phyloP scores from a whole-genome alignment of 2,329 filamentous ascomycete genomes.

The Achaetomium macrosporum region DNA sequence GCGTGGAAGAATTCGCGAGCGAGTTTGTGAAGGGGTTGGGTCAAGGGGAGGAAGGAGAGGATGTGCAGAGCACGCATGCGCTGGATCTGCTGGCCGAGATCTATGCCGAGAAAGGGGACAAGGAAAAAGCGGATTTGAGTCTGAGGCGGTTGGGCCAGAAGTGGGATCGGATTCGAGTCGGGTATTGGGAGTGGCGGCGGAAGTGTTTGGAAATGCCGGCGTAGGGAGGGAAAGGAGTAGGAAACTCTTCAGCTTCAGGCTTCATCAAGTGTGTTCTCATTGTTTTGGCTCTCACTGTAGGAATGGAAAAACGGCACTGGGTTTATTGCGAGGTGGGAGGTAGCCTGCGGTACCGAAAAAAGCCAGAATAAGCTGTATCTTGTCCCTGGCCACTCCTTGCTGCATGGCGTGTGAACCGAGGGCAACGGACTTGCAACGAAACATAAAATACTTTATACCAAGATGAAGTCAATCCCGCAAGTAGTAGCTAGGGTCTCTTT shows the following conservation, averaged over 20 bases:
- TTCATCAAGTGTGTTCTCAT: not conserved
- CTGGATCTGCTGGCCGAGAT: slow-evolving; percentile 69
- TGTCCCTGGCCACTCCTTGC: too few relatives aligned
- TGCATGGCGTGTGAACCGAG: too few relatives aligned
- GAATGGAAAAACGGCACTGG: not conserved
- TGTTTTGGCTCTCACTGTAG: not conserved
- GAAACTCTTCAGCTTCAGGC: not conserved
- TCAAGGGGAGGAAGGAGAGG: slow-evolving; percentile 39
- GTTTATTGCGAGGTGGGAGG: not conserved
- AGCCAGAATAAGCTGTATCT: too few relatives aligned
- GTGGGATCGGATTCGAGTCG: slow-evolving; percentile 85
- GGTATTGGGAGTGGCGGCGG: slow-evolving; percentile 84
- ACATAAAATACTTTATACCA: too few relatives aligned
- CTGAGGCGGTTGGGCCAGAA: slow-evolving; percentile 69
- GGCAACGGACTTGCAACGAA: too few relatives aligned
- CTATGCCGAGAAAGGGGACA: slow-evolving; percentile 51
- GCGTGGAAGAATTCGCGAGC: slow-evolving; percentile 43
- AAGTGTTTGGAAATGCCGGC: slow-evolving; percentile 32
- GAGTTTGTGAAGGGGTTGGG: slow-evolving; percentile 47
- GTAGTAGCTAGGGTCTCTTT: too few relatives aligned
- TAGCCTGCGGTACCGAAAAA: too few relatives aligned
- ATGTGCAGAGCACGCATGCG: slow-evolving; percentile 57
- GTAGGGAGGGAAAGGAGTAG: not conserved
- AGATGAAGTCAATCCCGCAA: too few relatives aligned
- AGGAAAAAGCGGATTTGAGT: slow-evolving; percentile 60